A percentile compares a stretch with the other conserved stretches of the same genome.
Evolutionary conservation across 306 rosid species (phyloP).

Genomic region (Hippophae tibetana): DNA sequence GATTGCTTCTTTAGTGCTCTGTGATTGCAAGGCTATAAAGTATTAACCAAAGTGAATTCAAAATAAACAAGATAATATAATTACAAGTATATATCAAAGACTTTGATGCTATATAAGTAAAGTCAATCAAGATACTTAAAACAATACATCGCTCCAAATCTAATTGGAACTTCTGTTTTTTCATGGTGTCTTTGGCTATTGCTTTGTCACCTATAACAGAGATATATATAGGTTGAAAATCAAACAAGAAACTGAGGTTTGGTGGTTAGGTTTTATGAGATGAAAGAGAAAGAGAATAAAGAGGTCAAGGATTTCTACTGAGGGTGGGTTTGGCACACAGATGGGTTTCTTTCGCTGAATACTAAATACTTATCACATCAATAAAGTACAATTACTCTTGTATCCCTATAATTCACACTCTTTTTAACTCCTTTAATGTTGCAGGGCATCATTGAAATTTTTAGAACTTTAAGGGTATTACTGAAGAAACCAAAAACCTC

Average conservation of each 20-base stretch:
- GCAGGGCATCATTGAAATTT: no score
- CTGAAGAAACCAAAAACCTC: no score
- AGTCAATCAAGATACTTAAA: constrained; percentile 50
- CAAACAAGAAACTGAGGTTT: constrained; percentile 1
- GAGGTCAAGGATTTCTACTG: no score
- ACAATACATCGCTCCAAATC: constrained; percentile 66
- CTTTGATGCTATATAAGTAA: constrained; percentile 16
- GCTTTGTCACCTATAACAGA: constrained; percentile 97
- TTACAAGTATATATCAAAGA: not conserved
- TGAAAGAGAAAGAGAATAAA: no score
- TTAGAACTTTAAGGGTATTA: no score
- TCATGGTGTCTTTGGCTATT: constrained; percentile 87
- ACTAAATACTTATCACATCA: no score
- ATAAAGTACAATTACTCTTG: no score
- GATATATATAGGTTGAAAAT: constrained; percentile 79
- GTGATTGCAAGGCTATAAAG: constrained; percentile 20
- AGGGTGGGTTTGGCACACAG: no score
- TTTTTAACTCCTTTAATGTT: no score
- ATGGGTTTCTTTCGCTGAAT: no score
- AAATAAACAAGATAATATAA: constrained; percentile 10
- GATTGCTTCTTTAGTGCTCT: constrained; percentile 88
- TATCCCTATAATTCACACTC: no score
- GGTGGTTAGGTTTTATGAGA: no score
- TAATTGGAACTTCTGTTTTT: constrained; percentile 74
- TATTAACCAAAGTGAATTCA: constrained; percentile 10